These are phyloP conservation scores for Trametes cinnabarina DNA, from an alignment of 768 basidiomycete genomes.

Conservation along the genomic window DNA sequence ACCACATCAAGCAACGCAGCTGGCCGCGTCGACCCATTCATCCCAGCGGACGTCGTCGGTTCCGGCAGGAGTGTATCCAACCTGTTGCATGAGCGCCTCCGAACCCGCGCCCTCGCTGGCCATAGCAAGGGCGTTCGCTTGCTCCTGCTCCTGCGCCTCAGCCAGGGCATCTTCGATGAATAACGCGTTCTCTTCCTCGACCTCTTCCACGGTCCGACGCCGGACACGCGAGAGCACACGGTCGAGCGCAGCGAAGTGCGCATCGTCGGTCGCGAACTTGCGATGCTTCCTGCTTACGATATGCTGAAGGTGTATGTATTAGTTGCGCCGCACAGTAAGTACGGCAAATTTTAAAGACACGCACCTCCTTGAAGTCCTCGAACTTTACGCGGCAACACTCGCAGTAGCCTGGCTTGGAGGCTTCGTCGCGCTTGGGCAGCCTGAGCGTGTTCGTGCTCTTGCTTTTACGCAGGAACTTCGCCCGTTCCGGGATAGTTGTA, in stretches of 20 bases:
- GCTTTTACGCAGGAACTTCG: constrained; percentile 61
- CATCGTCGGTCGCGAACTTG: constrained; percentile 73
- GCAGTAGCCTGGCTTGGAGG: constrained; percentile 92
- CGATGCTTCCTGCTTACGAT: constrained; percentile 68
- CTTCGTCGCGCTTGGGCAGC: constrained; percentile 78
- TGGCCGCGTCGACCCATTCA: constrained; percentile 26
- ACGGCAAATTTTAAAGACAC: constrained; percentile 27
- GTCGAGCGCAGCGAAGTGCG: constrained; percentile 81
- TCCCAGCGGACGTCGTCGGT: constrained; percentile 27
- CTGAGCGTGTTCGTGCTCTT: constrained; percentile 77
- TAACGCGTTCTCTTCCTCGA: constrained; percentile 19
- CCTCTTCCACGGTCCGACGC: constrained; percentile 42
- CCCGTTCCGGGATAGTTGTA: constrained; percentile 50
- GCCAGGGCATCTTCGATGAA: constrained; percentile 6
- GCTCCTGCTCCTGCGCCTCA: not conserved
- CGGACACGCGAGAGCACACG: constrained; percentile 61
- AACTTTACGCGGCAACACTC: constrained; percentile 94
- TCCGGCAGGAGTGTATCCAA: constrained; percentile 1
- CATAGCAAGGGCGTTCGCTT: not conserved
- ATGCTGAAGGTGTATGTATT: constrained; percentile 51
- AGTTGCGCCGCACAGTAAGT: not conserved
- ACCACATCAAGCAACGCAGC: constrained; percentile 2
- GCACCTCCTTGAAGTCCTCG: constrained; percentile 78
- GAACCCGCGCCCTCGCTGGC: constrained; percentile 2
- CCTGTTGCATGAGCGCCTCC: constrained; percentile 7